Percentiles rank a stretch among this genome's conserved stretches.
phyloP scores from a whole-genome alignment of 2,329 filamentous ascomycete genomes.

The Clonostachys byssicola region DNA sequence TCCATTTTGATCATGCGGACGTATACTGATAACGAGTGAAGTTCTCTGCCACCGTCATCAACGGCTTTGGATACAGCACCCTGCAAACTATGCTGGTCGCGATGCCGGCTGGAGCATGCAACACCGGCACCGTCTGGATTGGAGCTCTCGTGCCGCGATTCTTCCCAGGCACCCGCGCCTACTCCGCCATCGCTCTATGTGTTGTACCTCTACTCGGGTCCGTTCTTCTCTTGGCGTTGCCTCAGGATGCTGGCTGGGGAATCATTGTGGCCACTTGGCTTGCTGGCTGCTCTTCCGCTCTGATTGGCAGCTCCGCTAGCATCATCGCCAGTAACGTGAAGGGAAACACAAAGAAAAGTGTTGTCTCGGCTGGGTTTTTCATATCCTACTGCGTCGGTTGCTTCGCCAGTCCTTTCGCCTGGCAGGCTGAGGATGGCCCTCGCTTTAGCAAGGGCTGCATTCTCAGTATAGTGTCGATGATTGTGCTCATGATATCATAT shows the following conservation, averaged over 20 bases:
- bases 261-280: slow-evolving; percentile 17
- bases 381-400: slow-evolving; percentile 15
- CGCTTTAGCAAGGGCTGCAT: slow-evolving; percentile 12
- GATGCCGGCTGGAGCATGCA: slow-evolving; percentile 3
- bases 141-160: slow-evolving; percentile 9
- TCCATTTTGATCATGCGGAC: background rate
- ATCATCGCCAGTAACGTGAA: slow-evolving; percentile 19
- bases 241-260: slow-evolving; percentile 10
- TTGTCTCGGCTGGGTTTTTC: slow-evolving; percentile 14
- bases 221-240: slow-evolving; percentile 9
- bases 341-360: slow-evolving; percentile 19
- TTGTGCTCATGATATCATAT: slow-evolving; percentile 5
- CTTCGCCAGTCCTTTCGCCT: slow-evolving; percentile 13
- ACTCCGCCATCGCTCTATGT: slow-evolving; percentile 2
- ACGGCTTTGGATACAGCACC: slow-evolving; percentile 7
- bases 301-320: slow-evolving; percentile 9
- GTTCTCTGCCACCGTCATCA: slow-evolving; percentile 4
- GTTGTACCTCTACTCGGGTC: background rate
- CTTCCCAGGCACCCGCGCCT: slow-evolving; percentile 9
- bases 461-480: slow-evolving; percentile 10
- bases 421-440: slow-evolving; percentile 12
- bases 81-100: slow-evolving; percentile 5
- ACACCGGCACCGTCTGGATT: slow-evolving; percentile 4
- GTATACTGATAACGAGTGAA: background rate
- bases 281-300: slow-evolving; percentile 7